Evolutionary conservation across 768 basidiomycete species (phyloP), one percentile per base, ranked within the genome.

Genomic region (Mycena rebaudengoi): DNA sequence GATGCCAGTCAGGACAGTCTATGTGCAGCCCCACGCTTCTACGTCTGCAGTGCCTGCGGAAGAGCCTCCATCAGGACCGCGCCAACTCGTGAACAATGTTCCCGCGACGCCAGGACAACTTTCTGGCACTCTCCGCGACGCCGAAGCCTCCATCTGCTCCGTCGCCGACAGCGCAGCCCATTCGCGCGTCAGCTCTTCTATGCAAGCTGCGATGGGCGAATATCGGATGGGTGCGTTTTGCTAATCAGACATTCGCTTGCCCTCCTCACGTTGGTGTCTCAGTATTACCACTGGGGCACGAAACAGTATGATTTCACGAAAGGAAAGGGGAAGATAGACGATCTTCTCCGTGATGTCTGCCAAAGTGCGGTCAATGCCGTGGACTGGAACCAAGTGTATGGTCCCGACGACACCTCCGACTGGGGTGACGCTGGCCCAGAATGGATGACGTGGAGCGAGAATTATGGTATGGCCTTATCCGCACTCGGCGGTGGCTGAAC

Each of bases 241-340:
- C 3, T 41, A 12, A 37, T 26, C n/a, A n/a, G 16, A 21, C 28
- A 7, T 48, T n/a, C 25, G 11, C 32, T 40, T 13, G 23, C n/a
- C 14, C 14, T 54, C 16, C 53, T 64, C 40, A 63, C 18, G 8
- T 43, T 51, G 4, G 14, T n/a, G 21, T 13, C 7, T 14, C 44
- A 68, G 66, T 93, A 86, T 53, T 99, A 99, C 76, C 95, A 99
- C 79, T 98, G 97, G 97, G 92, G 94, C 3, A 92, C 88, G 28
- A 99, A 99, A 71, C 90, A 92, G 61, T 99, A 99, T 72, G 94
- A 98, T 71, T 96, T 98, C 68, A 84, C 87, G 1, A 88, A 84
- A 53, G 86, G 87, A 3, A 87, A 85, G 59, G 89, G 86, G 0
- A 80, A 81, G 0, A 87, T 98, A 44, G 86, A 90, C 46, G 67